These are phyloP conservation scores for Saussurea involucrata DNA, from an alignment of 129 eudicot species.

Conservation along the genomic window DNA sequence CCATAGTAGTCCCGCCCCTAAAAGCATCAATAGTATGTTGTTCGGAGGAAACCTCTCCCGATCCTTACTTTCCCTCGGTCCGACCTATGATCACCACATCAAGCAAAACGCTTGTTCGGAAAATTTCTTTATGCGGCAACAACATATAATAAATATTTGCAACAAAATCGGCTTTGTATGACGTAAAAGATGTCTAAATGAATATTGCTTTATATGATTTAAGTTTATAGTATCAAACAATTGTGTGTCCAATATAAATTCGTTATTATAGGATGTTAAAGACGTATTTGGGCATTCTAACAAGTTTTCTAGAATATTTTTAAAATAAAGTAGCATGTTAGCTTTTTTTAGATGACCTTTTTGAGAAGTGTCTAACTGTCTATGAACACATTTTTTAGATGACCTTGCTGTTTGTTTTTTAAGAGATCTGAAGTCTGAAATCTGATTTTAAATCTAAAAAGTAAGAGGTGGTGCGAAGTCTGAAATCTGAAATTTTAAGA, in stretches of 20 bases:
- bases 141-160: neutral
- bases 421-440: no score
- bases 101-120: no score
- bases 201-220: neutral
- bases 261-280: neutral
- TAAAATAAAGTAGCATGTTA: neutral
- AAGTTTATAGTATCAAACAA: neutral
- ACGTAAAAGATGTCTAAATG: neutral
- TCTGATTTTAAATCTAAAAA: no score
- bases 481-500: no score
- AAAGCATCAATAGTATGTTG: slow-evolving; percentile 73
- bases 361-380: no score
- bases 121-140: no score
- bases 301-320: neutral
- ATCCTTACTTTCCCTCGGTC: slow-evolving; percentile 62
- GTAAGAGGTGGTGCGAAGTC: no score
- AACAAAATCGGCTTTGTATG: neutral
- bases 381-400: no score
- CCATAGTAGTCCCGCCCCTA: slow-evolving; percentile 84
- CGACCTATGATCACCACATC: slow-evolving; percentile 41
- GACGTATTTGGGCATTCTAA: neutral
- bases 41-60: slow-evolving; percentile 80
- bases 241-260: neutral
- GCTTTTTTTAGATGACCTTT: no score
- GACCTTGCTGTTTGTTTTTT: no score